phyloP scores from a whole-genome alignment of 2,329 filamentous ascomycete genomes.

The Aspergillus jensenii region DNA sequence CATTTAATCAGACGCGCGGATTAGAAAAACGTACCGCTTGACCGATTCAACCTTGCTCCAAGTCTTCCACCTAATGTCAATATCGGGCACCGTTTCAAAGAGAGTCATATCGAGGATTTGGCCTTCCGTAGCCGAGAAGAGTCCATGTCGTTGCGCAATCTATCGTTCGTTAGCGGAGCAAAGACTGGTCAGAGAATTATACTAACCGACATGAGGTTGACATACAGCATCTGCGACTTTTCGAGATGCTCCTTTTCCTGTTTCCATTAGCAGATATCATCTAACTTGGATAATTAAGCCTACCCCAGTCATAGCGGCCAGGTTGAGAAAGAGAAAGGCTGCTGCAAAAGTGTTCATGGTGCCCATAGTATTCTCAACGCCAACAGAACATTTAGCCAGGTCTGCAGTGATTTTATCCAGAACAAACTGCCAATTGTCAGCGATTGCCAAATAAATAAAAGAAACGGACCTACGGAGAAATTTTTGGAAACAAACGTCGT shows the following conservation, averaged over 20 bases:
- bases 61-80: slow-evolving; percentile 51
- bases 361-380: slow-evolving; percentile 39
- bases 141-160: slow-evolving; percentile 50
- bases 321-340: slow-evolving; percentile 48
- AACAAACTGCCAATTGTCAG: slow-evolving; percentile 22
- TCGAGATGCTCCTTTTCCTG: slow-evolving; percentile 46
- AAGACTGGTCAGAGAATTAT: neutral
- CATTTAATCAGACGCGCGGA: neutral
- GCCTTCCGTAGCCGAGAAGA: slow-evolving; percentile 51
- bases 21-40: slow-evolving; percentile 39
- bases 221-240: slow-evolving; percentile 52
- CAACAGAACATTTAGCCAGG: slow-evolving; percentile 43
- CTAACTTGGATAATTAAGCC: neutral
- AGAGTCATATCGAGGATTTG: slow-evolving; percentile 42
- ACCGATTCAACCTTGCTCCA: slow-evolving; percentile 55
- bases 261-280: neutral
- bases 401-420: slow-evolving; percentile 45
- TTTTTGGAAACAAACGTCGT: slow-evolving; percentile 50
- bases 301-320: slow-evolving; percentile 51
- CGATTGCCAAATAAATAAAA: neutral
- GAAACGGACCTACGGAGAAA: slow-evolving; percentile 37
- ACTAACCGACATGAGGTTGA: slow-evolving; percentile 47
- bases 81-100: slow-evolving; percentile 44
- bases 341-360: slow-evolving; percentile 51
- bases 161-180: slow-evolving; percentile 14